These are phyloP conservation scores for Pezicula carpinea DNA, from an alignment of 2,329 filamentous ascomycete genomes.

Conservation along the genomic window DNA sequence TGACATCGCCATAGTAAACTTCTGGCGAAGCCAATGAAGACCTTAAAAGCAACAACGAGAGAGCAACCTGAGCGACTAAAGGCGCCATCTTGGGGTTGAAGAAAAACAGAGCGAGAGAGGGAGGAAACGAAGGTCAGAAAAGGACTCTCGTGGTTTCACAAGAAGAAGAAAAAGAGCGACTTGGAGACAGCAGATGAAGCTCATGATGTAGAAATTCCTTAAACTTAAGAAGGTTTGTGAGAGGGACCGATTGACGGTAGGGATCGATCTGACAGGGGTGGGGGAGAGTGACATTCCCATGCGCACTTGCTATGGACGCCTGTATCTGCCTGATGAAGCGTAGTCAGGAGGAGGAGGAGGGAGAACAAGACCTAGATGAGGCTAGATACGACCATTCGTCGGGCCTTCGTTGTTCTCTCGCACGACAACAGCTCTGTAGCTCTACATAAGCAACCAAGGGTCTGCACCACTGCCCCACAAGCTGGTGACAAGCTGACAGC, in stretches of 20 bases:
- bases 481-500: no score
- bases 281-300: no score
- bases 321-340: no score
- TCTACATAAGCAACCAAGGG: no score
- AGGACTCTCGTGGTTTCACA: background rate
- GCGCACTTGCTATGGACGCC: no score
- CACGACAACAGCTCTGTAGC: no score
- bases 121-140: background rate
- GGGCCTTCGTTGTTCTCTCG: no score
- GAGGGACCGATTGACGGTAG: background rate
- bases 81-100: constrained; percentile 9
- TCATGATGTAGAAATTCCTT: background rate
- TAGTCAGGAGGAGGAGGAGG: no score
- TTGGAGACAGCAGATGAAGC: background rate
- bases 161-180: background rate
- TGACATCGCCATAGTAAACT: constrained; percentile 1
- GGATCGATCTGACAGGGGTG: background rate
- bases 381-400: no score
- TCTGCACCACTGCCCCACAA: no score
- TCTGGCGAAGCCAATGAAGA: constrained; percentile 2
- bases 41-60: constrained; percentile 8
- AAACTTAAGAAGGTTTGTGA: background rate
- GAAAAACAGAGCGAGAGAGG: background rate
- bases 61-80: constrained; percentile 13
- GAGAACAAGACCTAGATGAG: no score